Base-by-base conservation (phyloP, 2,329 filamentous ascomycete genomes). In the Colletotrichum echinochloae region DNA sequence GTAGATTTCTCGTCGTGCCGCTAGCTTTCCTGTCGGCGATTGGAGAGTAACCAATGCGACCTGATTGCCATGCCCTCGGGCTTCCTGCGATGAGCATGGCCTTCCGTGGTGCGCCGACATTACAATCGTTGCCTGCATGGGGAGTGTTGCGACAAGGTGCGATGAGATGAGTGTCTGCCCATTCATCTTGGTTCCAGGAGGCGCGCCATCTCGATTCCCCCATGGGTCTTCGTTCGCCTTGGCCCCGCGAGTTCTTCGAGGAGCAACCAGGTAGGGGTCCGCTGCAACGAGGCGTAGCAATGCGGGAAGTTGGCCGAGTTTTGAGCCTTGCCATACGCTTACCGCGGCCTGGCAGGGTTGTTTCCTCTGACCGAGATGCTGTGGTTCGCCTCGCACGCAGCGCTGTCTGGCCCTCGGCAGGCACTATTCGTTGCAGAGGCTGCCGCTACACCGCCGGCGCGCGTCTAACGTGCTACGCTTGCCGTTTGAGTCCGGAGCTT, bases 91-190 rank as follows among this genome's bases (percentile, higher is more conserved):
- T n/a, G 46, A 35, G 66, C 26, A 44, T 57, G 35, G 41, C 56
- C 64, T 49, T 35, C 30, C 30, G 56, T 41, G 60, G 51, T 37
- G 33, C 61, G 30, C 46, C 37, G 59, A 71, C 41, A 65, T 71
- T 69, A 37, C 68, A 71, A 69, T 60, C 46, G 26, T 52, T 60
- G 61, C 52, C 63, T 66, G 30, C 63, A 49, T 57, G 56, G 33
- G 33, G 67, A 61, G 49, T 12, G 49, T 30, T 65, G 49, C 54
- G 39, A 56, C 62, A 56, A 61, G 54, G 67, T 57, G 20, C 65
- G 63, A 66, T 62, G 44, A 66, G 67, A 66, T 70, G 67, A 66
- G 67, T 48, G 41, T n/a, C n/a, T 37, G 63, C 55, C 66, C 62
- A 62, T 70, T 70, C 66, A 60, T 70, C 66, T 70, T 49, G 62